Base-by-base conservation (phyloP, 2,329 filamentous ascomycete species). In the Delphinella strobiligena region DNA sequence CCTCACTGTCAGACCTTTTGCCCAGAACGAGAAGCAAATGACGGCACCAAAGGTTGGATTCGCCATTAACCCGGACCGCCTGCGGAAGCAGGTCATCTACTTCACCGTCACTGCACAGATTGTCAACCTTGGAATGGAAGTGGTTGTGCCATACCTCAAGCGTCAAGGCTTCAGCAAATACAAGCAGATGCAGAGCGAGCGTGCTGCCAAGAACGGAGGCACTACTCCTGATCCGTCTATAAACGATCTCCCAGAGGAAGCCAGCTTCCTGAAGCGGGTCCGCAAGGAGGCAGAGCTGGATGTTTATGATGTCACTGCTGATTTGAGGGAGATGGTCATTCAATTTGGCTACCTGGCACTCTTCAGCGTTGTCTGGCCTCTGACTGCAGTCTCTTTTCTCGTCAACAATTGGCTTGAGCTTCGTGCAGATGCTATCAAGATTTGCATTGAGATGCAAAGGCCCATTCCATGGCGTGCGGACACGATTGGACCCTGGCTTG, bases 381-480 rank as follows among this genome's bases (percentile, higher is more conserved):
- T 96, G n/a, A 88, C 89, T 0, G 80, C 82, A 2, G 71, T 86
- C 41, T 89, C 82, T 1, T 96, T 96, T 65, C 66, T 96, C 10
- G 67, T 91, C 60, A 96, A 96, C 64, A 93, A 96, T 64, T 96
- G 89, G 87, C 67, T 98, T 42, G 91, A 96, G 58, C 74, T 96
- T 30, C 82, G 91, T 31, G 85, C 85, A 1, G 91, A 98, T 55
- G 88, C 89, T 2, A 74, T 94, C 64, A 98, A 98, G 61, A 93
- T 96, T 51, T 87, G 87, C 41, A 71, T 86, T 35, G 82, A 88
- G 59, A 88, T 85, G 68, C 82, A 89, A 53, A 79, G 91, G 3
- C 91, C 91, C 0, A 85, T 84, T 29, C 91, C 91, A 1, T 86
- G 82, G 74, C 78, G 91, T 38, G 79, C 86, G 1, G 91, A 96